Evolutionary conservation across 352 stramenopile genomes (phyloP), one percentile per base, ranked within the genome.

Genomic region (Globisporangium megalacanthum): DNA sequence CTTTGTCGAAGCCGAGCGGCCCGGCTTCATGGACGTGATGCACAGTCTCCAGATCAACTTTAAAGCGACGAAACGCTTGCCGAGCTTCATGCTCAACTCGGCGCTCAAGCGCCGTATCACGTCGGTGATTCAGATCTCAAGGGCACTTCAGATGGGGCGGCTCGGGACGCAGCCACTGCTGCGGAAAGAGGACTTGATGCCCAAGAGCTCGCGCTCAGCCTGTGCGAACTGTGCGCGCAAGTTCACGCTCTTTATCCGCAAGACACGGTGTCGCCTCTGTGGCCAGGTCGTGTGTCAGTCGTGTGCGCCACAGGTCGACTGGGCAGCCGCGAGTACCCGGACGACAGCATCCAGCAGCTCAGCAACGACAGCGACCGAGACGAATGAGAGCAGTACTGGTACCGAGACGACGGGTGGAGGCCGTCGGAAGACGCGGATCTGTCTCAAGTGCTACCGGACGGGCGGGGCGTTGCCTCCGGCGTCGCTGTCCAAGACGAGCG

Each of bases 21-120:
- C 79, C 5, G 83, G 83, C 20, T 89, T 83, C 65, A 81, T 93
- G 72, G 81, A 93, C 62, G 81, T 93, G n/a, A 88, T 90, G 76
- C 81, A 93, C 61, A 86, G 72, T 57, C 61, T 93, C 14, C 83
- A 91, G 67, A 84, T 93, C 62, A 93, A 93, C 60, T 93, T 93
- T 59, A 89, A 89, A 54, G 84, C 77, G 59, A 80, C 75, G 11
- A 83, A 65, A 48, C 70, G 75, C 11, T 47, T 91, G 42, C 81
- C 81, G 36, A 66, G 79, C 39, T 88, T 89, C 47, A 56, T 91
- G 56, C 65, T 89, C 9, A 86, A 89, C 52, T 67, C 69, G 9
- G 73, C 77, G 20, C 66, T 91, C 14, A 86, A 87, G 58, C 67
- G 72, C 1, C 76, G 81, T 8, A 85, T 91, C 49, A 63, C 77